Base-by-base conservation (phyloP, 108 stramenopile genomes). In the Cylindrotheca closterium region DNA sequence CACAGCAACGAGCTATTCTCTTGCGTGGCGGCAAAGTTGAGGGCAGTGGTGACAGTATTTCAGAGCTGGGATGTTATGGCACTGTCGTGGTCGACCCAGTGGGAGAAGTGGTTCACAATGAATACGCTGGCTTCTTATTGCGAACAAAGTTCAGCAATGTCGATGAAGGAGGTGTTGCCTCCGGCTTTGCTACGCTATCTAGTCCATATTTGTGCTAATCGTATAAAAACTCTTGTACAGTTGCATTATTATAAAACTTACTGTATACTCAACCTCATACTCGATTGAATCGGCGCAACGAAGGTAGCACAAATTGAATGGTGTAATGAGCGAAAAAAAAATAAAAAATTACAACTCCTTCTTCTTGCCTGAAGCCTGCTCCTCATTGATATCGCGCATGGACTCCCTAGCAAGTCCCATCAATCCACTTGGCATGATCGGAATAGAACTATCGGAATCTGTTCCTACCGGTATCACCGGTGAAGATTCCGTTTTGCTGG, bases 141-240 rank as follows among this genome's bases (percentile, higher is more conserved):
- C 82, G 93, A 25, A 87, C 88, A 25, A 94, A 94, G 59, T 89
- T 89, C 60, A 83, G 81, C 65, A 80, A 85, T 49, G 86, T 89
- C 21, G 90, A 94, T 64, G 93, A 94, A 75, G 93, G 93, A 31
- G 93, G 93, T 17, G 93, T 94, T 2, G 93, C 93, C 15, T 74
- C 82, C 30, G 93, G 93, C 21, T 94, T 86, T 84, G 89, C 93
- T 1, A 86, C 86, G 1, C 60, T 94, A 23, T 86, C 85, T 3
- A 91, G 89, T 80, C 92, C 92, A 2, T 89, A 81, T 56, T 71
- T 93, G 26, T 87, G 85, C 61, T 91, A 76, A 66, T 5, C n/a
- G n/a, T n/a, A n/a, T n/a, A n/a, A 26, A 29, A 2, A 67, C 2
- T n/a, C n/a, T n/a, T n/a, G n/a, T n/a, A n/a, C n/a, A n/a, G n/a